Percentiles rank a stretch among this genome's conserved stretches.
Conservation (phyloP, 1,284 basidiomycete genomes). For the Rugosomyces carneus region DNA sequence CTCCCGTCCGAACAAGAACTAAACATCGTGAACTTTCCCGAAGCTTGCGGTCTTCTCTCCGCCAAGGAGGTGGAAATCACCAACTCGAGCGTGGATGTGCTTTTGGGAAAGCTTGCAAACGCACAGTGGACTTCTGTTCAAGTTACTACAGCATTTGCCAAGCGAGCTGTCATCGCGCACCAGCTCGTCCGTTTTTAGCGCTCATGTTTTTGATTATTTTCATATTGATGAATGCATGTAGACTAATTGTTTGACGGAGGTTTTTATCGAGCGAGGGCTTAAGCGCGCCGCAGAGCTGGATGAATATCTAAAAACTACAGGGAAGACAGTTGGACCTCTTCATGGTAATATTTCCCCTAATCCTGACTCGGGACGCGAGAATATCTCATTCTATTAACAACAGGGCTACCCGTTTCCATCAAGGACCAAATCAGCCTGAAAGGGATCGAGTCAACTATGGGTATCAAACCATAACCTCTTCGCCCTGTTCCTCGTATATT, state of each 20-base stretch:
- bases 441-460: constrained; percentile 54
- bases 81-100: constrained; percentile 38
- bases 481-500: neutral
- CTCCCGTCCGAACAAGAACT: constrained; percentile 36
- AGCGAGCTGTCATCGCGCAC: constrained; percentile 76
- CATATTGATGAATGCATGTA: constrained; percentile 18
- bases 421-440: constrained; percentile 59
- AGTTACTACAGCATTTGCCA: constrained; percentile 72
- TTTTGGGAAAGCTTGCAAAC: constrained; percentile 42
- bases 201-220: neutral
- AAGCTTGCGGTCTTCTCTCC: constrained; percentile 53
- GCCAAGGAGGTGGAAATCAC: constrained; percentile 64
- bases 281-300: constrained; percentile 54
- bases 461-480: constrained; percentile 23
- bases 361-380: no score
- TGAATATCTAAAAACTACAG: constrained; percentile 41
- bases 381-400: neutral
- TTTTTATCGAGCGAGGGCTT: constrained; percentile 57
- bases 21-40: constrained; percentile 54
- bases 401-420: constrained; percentile 54
- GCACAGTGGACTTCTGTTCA: constrained; percentile 56
- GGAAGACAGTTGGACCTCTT: constrained; percentile 46
- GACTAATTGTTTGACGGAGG: constrained; percentile 69
- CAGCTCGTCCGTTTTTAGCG: constrained; percentile 56
- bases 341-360: constrained; percentile 29